These are phyloP conservation scores for maize (Zea mays) DNA, from an alignment of 176 grass and related monocot species.

Conservation along the genomic window Zm-B73-REFERENCE-NAM-5.0 NC_050105.1:6342501-6343000, in stretches of 20 bases:
- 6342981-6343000: not conserved
- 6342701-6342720: not conserved
- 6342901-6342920: slow-evolving; percentile 4
- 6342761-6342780: not conserved
- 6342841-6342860: not conserved
- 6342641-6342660: not conserved
- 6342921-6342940: not conserved
- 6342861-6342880: not conserved
- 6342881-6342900: slow-evolving; percentile 7
- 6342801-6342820: not conserved
- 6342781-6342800: not conserved
- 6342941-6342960: not conserved
- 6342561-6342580: not conserved
- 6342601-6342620: not conserved
- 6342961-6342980: not conserved
- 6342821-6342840: not conserved
- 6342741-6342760: not conserved
- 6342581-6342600: not conserved
- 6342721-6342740: too few relatives aligned
- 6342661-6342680: not conserved
- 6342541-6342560: not conserved
- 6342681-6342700: slow-evolving; percentile 1
- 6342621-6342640: not conserved
- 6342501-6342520: not conserved
- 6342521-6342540: not conserved